Conservation (phyloP, 768 basidiomycete species). For the Boletus coccyginus region DNA sequence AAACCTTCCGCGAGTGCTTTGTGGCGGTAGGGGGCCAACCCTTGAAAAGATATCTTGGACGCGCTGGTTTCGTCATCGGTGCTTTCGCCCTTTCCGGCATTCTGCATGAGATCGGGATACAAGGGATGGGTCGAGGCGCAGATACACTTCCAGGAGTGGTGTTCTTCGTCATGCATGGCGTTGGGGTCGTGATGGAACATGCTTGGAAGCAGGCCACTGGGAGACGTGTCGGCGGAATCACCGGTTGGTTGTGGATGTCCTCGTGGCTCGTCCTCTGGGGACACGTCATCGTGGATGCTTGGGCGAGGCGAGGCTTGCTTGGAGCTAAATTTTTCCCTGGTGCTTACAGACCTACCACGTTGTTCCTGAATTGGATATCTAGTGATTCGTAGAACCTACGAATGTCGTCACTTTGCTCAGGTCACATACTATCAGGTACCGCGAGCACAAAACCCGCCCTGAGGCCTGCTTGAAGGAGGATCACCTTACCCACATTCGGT, state of each 20-base stretch:
- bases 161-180: constrained; percentile 57
- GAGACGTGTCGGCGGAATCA: constrained; percentile 43
- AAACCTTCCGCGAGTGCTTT: constrained; percentile 59
- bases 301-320: constrained; percentile 23
- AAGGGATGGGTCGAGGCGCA: constrained; percentile 54
- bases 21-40: constrained; percentile 49
- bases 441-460: too few species aligned
- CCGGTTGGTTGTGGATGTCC: constrained; percentile 52
- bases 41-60: constrained; percentile 42
- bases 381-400: too few species aligned
- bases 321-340: constrained; percentile 12
- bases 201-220: constrained; percentile 45
- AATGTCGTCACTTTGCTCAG: neutral
- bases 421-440: neutral
- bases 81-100: constrained; percentile 60
- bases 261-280: constrained; percentile 49
- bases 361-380: constrained; percentile 15
- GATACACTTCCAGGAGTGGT: constrained; percentile 43
- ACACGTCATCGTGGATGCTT: constrained; percentile 45
- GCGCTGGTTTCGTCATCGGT: constrained; percentile 49
- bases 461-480: too few species aligned
- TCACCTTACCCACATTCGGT: too few species aligned
- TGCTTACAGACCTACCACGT: constrained; percentile 15
- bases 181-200: constrained; percentile 50
- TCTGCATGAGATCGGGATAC: constrained; percentile 56